Base-by-base conservation (phyloP, 495 filamentous ascomycete genomes). In the Trichoderma virens region DNA sequence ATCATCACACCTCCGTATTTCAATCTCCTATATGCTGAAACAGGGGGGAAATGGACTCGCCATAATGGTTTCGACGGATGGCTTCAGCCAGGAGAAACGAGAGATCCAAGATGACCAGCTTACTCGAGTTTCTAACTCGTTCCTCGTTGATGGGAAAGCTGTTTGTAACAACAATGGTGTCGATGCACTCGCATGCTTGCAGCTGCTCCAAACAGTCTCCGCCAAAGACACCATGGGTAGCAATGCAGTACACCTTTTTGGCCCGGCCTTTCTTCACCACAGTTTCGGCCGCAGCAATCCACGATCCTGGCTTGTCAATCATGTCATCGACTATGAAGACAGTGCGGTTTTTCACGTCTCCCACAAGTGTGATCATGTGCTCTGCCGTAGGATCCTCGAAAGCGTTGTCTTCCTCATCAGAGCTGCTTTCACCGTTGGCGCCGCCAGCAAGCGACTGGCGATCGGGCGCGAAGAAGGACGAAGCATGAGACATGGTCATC, bases 231-330 rank as follows among this genome's bases (percentile, higher is more conserved):
- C 91, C 95, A 70, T 98, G 94, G 0, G 94, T 98, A 23, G 95
- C 94, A 77, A 98, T 96, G 76, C 91, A 96, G 74, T 97, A 97
- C 47, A 98, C 94, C 74, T 90, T 92, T 73, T 90, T 92, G 5
- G 95, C 94, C 59, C 85, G 86, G 67, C 93, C 94, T 66, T 90
- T 83, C 82, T 97, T 96, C 62, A 95, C 90, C 1, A 97, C 93
- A 8, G 93, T 97, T 78, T 98, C 94, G 11, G 94, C 94, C n/a
- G 94, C 94, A 9, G 93, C 94, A 69, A 98, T 94, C 94, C 94
- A 98, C 23, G 91, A 95, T 25, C 90, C 91, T 31, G 91, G 86
- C 74, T 96, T 96, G 78, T 98, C 94, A 69, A 98, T 97, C 90
- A 98, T 96, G 75, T 98, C 94, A 78, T 98, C 94, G 60, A 98